These are phyloP conservation scores for Anethum foeniculum DNA, from an alignment of 140 eudicot genomes.

Conservation along the genomic window DNA sequence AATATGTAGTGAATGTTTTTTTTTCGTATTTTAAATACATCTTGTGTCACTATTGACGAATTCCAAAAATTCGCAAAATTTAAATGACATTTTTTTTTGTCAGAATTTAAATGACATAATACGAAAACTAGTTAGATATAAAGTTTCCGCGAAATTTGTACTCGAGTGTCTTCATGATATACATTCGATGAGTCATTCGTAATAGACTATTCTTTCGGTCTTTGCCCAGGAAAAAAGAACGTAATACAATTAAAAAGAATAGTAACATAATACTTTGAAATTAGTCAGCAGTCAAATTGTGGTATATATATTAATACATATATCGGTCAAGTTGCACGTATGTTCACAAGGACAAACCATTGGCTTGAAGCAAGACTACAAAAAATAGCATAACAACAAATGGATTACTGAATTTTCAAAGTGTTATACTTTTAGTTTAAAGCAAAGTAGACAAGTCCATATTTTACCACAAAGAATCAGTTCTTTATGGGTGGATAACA, in stretches of 20 bases:
- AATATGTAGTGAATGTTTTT: no score
- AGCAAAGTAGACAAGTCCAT: neutral
- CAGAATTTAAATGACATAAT: no score
- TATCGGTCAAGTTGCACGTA: neutral
- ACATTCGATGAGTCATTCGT: no score
- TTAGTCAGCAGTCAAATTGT: neutral
- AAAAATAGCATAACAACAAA: neutral
- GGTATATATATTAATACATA: neutral
- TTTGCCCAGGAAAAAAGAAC: neutral
- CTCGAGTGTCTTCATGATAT: no score
- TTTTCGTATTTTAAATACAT: no score
- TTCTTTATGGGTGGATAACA: slow-evolving; percentile 4
- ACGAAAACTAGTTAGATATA: no score
- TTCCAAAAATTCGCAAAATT: no score
- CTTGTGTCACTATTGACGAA: no score
- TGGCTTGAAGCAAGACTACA: neutral
- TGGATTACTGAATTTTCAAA: neutral
- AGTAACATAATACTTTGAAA: neutral
- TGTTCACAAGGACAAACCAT: neutral
- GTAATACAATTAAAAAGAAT: neutral
- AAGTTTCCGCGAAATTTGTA: no score
- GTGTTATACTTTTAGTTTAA: neutral
- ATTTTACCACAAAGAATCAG: neutral
- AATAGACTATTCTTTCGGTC: neutral
- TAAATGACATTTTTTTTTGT: no score